Evolutionary conservation across 352 stramenopile genomes (phyloP), one percentile per base, ranked within the genome.

Genomic region (Hyaloperonospora arabidopsidis): DNA sequence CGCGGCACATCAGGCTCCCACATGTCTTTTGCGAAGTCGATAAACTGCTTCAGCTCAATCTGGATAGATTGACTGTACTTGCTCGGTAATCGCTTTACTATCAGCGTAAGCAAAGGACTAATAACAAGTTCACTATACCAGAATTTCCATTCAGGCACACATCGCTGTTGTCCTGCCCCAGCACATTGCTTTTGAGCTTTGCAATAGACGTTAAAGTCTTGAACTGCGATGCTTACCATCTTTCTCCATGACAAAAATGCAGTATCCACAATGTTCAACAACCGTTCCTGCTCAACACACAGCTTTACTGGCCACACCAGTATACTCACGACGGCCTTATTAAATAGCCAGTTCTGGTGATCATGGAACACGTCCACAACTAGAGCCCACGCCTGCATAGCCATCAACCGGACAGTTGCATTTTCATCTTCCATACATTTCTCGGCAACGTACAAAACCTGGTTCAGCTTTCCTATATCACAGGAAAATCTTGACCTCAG

Each of bases 361-460:
- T 67, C 45, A 17, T 64, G 75, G 45, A 87, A 85, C 17, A 85
- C 63, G 15, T 63, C 49, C 1, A 80, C 62, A 2, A 89, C 41
- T n/a, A 67, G 45, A 14, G 52, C 45, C 79, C 79, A 89, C 25
- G 56, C 65, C 48, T 85, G 64, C 54, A 86, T 70, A 18, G 63
- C 63, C 43, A 85, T 65, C 22, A 89, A 38, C 11, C 72, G 65
- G 39, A 84, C 59, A 0, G 64, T 61, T 4, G 68, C 68, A 49
- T 87, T 67, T 29, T 52, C 38, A 54, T 86, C 65, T 22, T 65
- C 53, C 64, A 87, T 73, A 28, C 62, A 77, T 12, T 59, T 65
- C 32, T 89, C 79, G 0, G 76, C 68, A 8, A 86, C 61, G 45
- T 83, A 79, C 34, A 89, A 47, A 14, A 86, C 57, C 1, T 67